Conservation (phyloP, 2,329 filamentous ascomycete species). For the Pestalotiopsis sp. region DNA sequence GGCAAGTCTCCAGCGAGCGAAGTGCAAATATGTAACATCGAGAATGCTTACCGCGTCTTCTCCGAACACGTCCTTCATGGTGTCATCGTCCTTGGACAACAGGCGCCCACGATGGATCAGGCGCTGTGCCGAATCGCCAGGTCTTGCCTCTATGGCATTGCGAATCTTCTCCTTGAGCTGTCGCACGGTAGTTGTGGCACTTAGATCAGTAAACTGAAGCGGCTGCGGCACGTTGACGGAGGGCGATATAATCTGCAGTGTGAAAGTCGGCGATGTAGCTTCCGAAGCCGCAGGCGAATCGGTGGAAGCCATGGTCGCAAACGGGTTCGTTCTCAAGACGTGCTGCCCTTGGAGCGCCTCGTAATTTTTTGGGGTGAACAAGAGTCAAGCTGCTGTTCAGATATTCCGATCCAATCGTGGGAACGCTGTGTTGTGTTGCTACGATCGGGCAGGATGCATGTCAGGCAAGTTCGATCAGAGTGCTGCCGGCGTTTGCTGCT, state of each 20-base stretch:
- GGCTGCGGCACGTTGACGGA: slow-evolving; percentile 56
- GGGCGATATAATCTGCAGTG: slow-evolving; percentile 62
- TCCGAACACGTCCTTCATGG: slow-evolving; percentile 60
- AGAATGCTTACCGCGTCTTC: slow-evolving; percentile 49
- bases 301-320: slow-evolving; percentile 41
- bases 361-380: not conserved
- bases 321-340: not conserved
- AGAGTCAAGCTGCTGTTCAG: not conserved
- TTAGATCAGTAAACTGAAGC: slow-evolving; percentile 51
- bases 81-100: slow-evolving; percentile 56
- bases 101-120: slow-evolving; percentile 64
- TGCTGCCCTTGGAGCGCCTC: not conserved
- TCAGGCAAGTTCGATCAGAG: not conserved
- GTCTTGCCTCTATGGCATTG: slow-evolving; percentile 50
- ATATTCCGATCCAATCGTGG: not conserved
- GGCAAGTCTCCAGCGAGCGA: too few species aligned
- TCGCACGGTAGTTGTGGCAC: slow-evolving; percentile 54
- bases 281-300: slow-evolving; percentile 27
- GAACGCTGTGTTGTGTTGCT: not conserved
- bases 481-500: not conserved
- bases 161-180: slow-evolving; percentile 63
- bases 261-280: slow-evolving; percentile 44
- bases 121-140: slow-evolving; percentile 57
- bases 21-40: not conserved
- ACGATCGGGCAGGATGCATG: not conserved